Base-by-base conservation (phyloP, 768 basidiomycete species). In the Austroboletus eburneus region DNA sequence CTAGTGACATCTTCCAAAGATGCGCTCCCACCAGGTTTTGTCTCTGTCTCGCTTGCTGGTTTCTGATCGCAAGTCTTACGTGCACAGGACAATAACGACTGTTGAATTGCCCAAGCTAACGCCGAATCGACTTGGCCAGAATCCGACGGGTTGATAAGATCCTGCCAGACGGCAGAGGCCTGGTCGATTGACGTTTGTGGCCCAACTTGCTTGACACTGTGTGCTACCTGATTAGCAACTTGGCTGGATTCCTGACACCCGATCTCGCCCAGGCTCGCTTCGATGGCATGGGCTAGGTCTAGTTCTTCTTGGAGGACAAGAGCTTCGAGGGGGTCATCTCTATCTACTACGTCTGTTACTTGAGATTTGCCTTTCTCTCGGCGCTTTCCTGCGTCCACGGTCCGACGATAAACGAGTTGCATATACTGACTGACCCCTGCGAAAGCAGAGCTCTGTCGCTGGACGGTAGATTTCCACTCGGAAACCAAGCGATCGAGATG, bases 281-380 rank as follows among this genome's bases (percentile, higher is more conserved):
- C 68, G 18, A 81, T 71, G 9, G 78, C 78, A 32, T 55, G 63
- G 14, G 71, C 69, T 17, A 80, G 50, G 16, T 78, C 73, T 8
- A 58, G 49, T 16, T 72, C 73, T 51, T 78, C 77, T 44, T 59
- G 57, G 16, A 51, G 43, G 18, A 33, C 49, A 23, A 64, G 51
- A 21, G 51, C 50, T 27, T 45, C 50, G n/a, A 52, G 45, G 16
- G 49, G 43, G 7, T 56, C 45, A 16, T 52, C 50, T 33, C 48
- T 33, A 27, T 54, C 46, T 23, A 21, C 20, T 6, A 24, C 25
- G 7, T 49, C 46, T 16, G 39, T 14, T 7, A 51, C 39, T 34
- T 46, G 39, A 14, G 44, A 21, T 16, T 46, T 51, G 4, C 20
- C 41, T 18, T 51, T 51, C 0, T 10, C 43, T 20, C 14, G 44